Evolutionary conservation across 208 protist species (phyloP).

Genomic region (Porcisia hertigi): DNA sequence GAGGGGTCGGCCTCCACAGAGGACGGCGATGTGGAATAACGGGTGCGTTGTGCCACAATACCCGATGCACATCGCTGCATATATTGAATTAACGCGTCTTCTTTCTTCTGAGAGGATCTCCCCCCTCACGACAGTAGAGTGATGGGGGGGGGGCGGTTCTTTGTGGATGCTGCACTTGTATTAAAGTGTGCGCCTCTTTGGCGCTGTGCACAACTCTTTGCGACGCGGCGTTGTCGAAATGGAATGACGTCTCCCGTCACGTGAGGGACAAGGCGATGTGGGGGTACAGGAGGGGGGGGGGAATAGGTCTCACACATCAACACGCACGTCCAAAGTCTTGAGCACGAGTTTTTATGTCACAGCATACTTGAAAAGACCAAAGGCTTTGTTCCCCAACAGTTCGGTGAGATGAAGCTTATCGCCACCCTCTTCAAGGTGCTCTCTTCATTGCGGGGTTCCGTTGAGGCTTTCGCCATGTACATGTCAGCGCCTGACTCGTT

Average conservation of each 20-base stretch:
- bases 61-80: neutral
- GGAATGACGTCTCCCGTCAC: neutral
- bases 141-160: neutral
- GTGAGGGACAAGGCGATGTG: neutral
- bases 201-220: neutral
- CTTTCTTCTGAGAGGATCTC: neutral
- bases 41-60: neutral
- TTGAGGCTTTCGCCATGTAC: neutral
- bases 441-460: neutral
- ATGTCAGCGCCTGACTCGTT: no score
- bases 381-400: neutral
- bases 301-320: neutral
- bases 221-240: neutral
- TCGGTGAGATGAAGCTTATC: neutral
- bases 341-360: neutral
- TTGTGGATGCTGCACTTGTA: neutral
- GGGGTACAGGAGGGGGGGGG: neutral
- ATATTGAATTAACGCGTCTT: neutral
- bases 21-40: slow-evolving; percentile 15
- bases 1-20: slow-evolving; percentile 40
- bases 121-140: neutral
- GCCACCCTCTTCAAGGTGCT: neutral
- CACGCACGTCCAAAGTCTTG: neutral
- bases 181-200: neutral
- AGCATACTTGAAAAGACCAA: neutral